Conservation (phyloP, 1,139 yeast species). For the Geotrichum fermentans region DNA sequence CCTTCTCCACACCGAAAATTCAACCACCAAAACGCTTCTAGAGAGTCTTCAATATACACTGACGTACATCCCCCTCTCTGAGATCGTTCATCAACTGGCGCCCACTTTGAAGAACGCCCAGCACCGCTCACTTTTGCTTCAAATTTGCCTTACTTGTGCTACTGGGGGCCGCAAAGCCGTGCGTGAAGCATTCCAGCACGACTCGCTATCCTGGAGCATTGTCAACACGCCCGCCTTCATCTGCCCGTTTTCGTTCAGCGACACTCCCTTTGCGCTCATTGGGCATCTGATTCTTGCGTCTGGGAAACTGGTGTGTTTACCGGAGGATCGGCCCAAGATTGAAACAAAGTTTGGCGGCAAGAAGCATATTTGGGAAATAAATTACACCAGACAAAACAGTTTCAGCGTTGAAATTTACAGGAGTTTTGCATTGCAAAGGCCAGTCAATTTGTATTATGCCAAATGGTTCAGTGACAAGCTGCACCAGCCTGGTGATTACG, state of each 20-base stretch:
- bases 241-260: neutral
- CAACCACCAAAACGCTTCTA: neutral
- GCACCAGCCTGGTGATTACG: neutral
- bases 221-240: neutral
- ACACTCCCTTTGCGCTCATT: neutral
- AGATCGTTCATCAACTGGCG: neutral
- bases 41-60: neutral
- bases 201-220: neutral
- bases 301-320: neutral
- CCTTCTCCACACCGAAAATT: neutral
- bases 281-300: neutral
- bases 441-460: neutral
- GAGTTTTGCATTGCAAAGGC: too few species aligned
- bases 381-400: too few species aligned
- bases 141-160: neutral
- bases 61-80: neutral
- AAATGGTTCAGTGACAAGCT: neutral
- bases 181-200: neutral
- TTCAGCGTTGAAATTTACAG: too few species aligned
- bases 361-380: neutral
- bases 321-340: neutral
- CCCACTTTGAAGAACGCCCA: neutral
- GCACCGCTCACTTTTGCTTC: neutral
- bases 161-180: neutral
- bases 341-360: neutral